These are phyloP conservation scores for Podospora appendiculata DNA, from an alignment of 495 filamentous ascomycete species.

Conservation along the genomic window DNA sequence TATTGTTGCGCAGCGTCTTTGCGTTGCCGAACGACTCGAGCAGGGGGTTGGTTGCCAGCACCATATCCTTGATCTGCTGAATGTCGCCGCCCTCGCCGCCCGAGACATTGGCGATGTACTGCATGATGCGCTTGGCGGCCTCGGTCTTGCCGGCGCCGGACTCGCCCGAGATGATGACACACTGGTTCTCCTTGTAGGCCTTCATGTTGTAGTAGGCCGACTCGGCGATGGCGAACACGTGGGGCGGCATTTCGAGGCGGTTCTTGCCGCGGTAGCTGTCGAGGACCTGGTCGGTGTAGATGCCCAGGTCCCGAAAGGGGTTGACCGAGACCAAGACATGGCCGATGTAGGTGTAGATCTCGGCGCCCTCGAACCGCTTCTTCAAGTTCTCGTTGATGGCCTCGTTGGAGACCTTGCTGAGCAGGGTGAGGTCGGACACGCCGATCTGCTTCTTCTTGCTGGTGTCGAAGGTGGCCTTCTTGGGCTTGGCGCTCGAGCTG, in stretches of 20 bases:
- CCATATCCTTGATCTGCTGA: slow-evolving; percentile 97
- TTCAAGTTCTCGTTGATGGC: slow-evolving; percentile 99
- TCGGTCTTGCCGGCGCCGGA: slow-evolving; percentile 99
- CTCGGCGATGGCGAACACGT: slow-evolving; percentile 97
- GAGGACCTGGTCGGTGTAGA: slow-evolving; percentile 91
- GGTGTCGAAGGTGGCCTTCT: slow-evolving; percentile 91
- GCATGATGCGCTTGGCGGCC: slow-evolving; percentile 97
- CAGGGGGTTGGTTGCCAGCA: slow-evolving; percentile 93
- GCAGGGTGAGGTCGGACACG: slow-evolving; percentile 92
- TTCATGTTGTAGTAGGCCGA: slow-evolving; percentile 99
- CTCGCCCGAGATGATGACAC: slow-evolving; percentile 98
- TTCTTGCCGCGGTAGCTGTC: slow-evolving; percentile 94
- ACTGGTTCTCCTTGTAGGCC: slow-evolving; percentile 97
- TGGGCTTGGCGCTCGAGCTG: slow-evolving; percentile 59
- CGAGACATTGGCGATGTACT: slow-evolving; percentile 97
- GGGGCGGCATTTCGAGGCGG: slow-evolving; percentile 86
- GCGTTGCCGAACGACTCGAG: slow-evolving; percentile 98
- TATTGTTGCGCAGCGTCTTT: slow-evolving; percentile 97
- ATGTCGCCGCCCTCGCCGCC: slow-evolving; percentile 85
- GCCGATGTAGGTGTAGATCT: slow-evolving; percentile 99
- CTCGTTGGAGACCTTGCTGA: slow-evolving; percentile 98
- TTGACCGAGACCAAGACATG: slow-evolving; percentile 99
- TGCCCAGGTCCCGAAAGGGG: slow-evolving; percentile 95
- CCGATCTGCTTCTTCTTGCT: slow-evolving; percentile 99
- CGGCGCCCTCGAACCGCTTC: slow-evolving; percentile 88